Evolutionary conservation across 495 filamentous ascomycete genomes (phyloP), one percentile per base, ranked within the genome.

Genomic region (Penicillium angulare): DNA sequence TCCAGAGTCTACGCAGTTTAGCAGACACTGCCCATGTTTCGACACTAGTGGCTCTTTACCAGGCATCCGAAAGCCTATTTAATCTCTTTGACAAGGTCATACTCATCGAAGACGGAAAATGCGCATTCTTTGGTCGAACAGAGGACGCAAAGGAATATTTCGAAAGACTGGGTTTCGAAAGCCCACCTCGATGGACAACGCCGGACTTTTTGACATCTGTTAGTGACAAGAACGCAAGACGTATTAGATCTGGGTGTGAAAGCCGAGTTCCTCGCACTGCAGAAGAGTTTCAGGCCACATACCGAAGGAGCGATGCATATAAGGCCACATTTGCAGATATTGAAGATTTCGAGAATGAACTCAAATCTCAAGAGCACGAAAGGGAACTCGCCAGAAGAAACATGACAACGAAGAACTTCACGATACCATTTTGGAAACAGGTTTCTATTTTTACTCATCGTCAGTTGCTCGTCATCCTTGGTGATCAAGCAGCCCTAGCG

Each of bases 1-100:
- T 86, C 1, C 76, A 82, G 44, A 81, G 79, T 31, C 59, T 89
- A 41, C 70, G 86, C 39, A 77, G 78, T 20, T 60, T 86, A 22
- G 86, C 85, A 7, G 80, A 85, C 51, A 84, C 85, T 65, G 73
- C 79, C 1, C 64, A 80, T 36, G 78, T 82, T 5, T 82, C 83
- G 0, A 84, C 83, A 0, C 57, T 76, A 5, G 83, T 88, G 27
- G 83, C 84, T 8, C 70, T 90, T 3, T 90, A 90, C 53, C 86
- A 90, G 63, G 86, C 86, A 1, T 84, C 84, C 1, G 83, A 89
- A 48, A 80, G 75, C 40, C 64, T 90, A 4, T 89, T 83, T 56
- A 77, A 86, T 23, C 71, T 84, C 2, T 88, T 88, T 50, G 85
- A 89, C 56, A 88, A 89, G 52, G 83, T 88, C 0, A 62, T 88